phyloP scores from a whole-genome alignment of 129 eudicot species.

The Oenanthe sinensis region DNA sequence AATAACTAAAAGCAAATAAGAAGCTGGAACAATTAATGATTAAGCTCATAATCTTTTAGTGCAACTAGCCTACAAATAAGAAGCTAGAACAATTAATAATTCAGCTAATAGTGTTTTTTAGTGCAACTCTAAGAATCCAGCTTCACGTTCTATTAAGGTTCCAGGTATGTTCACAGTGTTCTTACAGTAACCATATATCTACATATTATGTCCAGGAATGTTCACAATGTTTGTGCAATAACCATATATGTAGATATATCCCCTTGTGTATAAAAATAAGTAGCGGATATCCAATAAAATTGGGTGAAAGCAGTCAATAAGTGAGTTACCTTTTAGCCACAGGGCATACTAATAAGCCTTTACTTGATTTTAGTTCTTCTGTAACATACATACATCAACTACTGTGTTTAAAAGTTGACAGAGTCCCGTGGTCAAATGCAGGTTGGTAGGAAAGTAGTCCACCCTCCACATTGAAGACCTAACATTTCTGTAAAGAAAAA shows the following conservation, averaged over 20 bases:
- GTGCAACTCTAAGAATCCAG: not conserved
- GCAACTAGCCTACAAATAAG: not conserved
- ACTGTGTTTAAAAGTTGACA: not conserved
- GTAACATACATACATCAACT: not conserved
- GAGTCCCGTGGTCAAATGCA: not conserved
- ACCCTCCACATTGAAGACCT: not conserved
- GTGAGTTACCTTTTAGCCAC: not conserved
- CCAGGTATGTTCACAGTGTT: not conserved
- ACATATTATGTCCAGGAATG: not conserved
- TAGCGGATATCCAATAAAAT: not conserved
- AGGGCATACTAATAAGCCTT: not conserved
- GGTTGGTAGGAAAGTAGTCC: not conserved
- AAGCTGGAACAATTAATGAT: not conserved
- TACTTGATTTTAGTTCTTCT: not conserved
- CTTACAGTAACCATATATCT: not conserved
- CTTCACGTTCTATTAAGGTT: not conserved
- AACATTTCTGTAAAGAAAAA: not conserved
- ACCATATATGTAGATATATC: not conserved
- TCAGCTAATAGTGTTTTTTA: not conserved
- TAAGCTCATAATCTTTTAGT: not conserved
- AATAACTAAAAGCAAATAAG: not conserved
- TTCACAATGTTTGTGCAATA: not conserved
- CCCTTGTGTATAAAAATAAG: not conserved
- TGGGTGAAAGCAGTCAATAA: not conserved
- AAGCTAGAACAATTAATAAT: not conserved